Percentiles rank a stretch among this genome's conserved stretches.
Evolutionary conservation across 495 filamentous ascomycete genomes (phyloP).

Genomic region (Penicillium egyptiacum): DNA sequence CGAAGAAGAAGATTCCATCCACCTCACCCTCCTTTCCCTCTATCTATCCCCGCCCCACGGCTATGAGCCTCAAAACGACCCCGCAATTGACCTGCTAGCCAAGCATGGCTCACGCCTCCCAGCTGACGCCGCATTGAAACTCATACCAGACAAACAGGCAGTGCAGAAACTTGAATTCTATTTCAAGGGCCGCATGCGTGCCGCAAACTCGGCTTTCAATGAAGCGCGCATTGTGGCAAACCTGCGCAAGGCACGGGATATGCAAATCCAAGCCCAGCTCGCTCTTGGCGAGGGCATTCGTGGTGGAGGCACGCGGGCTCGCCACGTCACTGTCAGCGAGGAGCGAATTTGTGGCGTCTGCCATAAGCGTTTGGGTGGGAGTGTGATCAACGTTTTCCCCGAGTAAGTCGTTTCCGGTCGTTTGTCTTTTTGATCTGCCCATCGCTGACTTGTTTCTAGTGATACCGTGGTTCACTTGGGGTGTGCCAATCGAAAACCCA

Average conservation of each 20-base stretch:
- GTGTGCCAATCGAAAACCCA: conserved; percentile 57
- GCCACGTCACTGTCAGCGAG: conserved; percentile 76
- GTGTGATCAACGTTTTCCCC: conserved; percentile 76
- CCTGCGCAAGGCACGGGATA: conserved; percentile 69
- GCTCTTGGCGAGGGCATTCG: conserved; percentile 62
- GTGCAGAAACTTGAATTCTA: conserved; percentile 83
- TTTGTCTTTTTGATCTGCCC: neutral
- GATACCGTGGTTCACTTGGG: conserved; percentile 80
- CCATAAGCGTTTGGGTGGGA: conserved; percentile 86
- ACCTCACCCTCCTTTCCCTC: conserved; percentile 84
- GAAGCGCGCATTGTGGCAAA: conserved; percentile 74
- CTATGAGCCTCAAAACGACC: conserved; percentile 68
- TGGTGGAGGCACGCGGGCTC: conserved; percentile 57
- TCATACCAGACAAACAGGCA: conserved; percentile 80
- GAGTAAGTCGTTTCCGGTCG: conserved; percentile 47
- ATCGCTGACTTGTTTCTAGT: conserved; percentile 36
- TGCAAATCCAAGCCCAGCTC: conserved; percentile 68
- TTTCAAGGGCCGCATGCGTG: conserved; percentile 86
- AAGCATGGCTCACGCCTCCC: conserved; percentile 90
- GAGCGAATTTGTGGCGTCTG: conserved; percentile 89
- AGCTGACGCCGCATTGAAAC: conserved; percentile 74
- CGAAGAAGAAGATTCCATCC: conserved; percentile 69
- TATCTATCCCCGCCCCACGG: conserved; percentile 82
- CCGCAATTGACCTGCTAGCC: conserved; percentile 83
- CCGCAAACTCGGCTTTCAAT: conserved; percentile 76